These are phyloP conservation scores for Rhynchospora pubera DNA, from an alignment of 176 grass and related monocot species.

Conservation along the genomic window DNA sequence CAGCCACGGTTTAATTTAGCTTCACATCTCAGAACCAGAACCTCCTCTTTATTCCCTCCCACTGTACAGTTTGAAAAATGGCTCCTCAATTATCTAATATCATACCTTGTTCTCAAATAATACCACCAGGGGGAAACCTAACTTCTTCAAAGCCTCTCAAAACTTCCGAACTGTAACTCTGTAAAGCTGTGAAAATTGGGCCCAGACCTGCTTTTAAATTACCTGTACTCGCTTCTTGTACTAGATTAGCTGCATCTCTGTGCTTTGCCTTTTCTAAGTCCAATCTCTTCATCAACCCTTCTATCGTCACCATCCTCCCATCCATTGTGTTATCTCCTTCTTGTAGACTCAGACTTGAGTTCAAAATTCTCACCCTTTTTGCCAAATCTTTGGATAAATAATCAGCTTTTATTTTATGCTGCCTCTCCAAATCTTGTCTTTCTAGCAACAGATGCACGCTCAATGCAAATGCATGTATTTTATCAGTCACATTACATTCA, in stretches of 20 bases:
- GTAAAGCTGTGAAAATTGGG: constrained; percentile 72
- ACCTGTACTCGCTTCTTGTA: constrained; percentile 42
- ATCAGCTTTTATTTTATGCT: constrained; percentile 52
- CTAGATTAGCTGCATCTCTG: constrained; percentile 46
- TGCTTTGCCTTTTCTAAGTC: constrained; percentile 66
- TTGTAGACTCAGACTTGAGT: constrained; percentile 38
- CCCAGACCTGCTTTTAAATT: constrained; percentile 61
- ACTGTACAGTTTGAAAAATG: neutral
- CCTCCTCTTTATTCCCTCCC: neutral
- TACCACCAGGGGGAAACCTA: constrained; percentile 28
- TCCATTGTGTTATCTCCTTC: constrained; percentile 24
- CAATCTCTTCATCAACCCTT: constrained; percentile 51
- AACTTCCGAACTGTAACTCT: constrained; percentile 46
- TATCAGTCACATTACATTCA: constrained; percentile 41
- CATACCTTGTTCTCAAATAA: neutral
- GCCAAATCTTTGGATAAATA: constrained; percentile 62
- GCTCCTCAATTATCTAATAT: neutral
- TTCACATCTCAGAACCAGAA: neutral
- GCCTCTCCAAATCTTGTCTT: constrained; percentile 47
- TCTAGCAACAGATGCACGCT: constrained; percentile 56
- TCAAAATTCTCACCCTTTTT: constrained; percentile 41
- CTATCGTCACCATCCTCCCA: constrained; percentile 48
- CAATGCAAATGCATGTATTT: constrained; percentile 55
- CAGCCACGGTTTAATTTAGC: neutral
- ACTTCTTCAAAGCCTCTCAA: constrained; percentile 65